phyloP scores from a whole-genome alignment of 202 grass and related monocot genomes.

The Brachypodium distachyon region DNA sequence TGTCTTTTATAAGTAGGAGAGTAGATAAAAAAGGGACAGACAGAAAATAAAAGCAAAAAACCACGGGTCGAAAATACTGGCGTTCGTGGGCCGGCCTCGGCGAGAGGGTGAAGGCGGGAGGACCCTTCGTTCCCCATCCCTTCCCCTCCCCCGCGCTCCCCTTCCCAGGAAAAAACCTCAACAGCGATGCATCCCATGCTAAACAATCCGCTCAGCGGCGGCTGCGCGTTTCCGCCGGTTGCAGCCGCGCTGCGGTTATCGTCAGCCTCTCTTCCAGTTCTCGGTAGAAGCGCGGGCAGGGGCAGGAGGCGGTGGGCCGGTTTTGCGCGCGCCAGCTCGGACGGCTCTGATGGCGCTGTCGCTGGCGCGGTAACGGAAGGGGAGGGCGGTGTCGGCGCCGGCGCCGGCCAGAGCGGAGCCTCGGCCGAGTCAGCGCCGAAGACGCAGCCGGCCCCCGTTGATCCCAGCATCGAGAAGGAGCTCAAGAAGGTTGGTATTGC shows the following conservation, averaged over 20 bases:
- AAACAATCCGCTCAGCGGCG: conserved; percentile 2
- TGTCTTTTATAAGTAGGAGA: too few relatives aligned
- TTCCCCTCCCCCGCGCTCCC: neutral
- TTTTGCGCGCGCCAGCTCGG: neutral
- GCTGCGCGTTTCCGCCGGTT: conserved; percentile 22
- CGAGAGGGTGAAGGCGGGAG: conserved; percentile 7
- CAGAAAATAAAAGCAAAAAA: neutral
- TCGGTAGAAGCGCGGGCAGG: neutral
- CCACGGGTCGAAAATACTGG: neutral
- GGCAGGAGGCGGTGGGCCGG: neutral
- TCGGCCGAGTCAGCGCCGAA: neutral
- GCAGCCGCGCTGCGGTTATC: conserved; percentile 21
- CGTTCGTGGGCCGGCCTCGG: neutral
- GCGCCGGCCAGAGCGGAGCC: neutral
- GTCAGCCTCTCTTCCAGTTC: neutral
- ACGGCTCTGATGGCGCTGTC: conserved; percentile 24
- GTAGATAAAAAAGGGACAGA: too few relatives aligned
- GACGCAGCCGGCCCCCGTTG: conserved; percentile 7
- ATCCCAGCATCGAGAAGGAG: conserved; percentile 73
- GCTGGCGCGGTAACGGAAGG: conserved; percentile 22
- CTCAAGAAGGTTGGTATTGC: conserved; percentile 73
- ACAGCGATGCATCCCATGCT: conserved; percentile 24
- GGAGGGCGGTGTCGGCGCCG: neutral
- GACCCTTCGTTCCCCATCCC: conserved; percentile 39
- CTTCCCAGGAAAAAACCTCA: neutral